Base-by-base conservation (phyloP, 2,329 filamentous ascomycete species). In the Phaeosphaeria sp. region DNA sequence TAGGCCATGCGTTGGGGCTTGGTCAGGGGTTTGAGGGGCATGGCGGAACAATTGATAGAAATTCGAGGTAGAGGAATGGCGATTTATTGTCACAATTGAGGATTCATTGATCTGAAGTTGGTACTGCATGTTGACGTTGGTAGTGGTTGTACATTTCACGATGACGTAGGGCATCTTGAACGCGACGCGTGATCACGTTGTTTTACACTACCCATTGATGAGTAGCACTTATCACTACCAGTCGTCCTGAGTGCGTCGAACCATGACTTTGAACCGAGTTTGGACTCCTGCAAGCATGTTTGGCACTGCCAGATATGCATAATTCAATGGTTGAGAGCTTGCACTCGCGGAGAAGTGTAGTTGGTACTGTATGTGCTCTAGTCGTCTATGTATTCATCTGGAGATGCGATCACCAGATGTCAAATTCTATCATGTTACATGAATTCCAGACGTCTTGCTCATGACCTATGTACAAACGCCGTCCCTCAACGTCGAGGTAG, bases 1-100 rank as follows among this genome's bases (percentile, higher is more conserved):
- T 88, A 88, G 62, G 77, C 75, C 79, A 83, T 82, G 49, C 78
- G 77, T 36, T 81, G 75, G 11, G 71, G 56, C 62, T 74, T 71
- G 10, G 67, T 58, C 18, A 67, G 62, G 15, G 59, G 49, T 7
- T 61, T 50, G 0, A 62, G 47, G 2, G 64, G 60, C 64, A 68
- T 62, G 11, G 43, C 10, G 30, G 5, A 15, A n/a, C n/a, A n/a
- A n/a, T n/a, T n/a, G n/a, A n/a, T n/a, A n/a, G n/a, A n/a, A n/a
- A n/a, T n/a, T n/a, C n/a, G n/a, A n/a, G n/a, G n/a, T n/a, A n/a
- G n/a, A n/a, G n/a, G n/a, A n/a, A n/a, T n/a, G n/a, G n/a, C n/a
- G n/a, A n/a, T n/a, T n/a, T n/a, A n/a, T n/a, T n/a, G 13, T 15
- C 13, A 11, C 3, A 36, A 15, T 3, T 36, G 30, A 3, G 13